These are phyloP conservation scores for Kwoniella shandongensis DNA, from an alignment of 768 basidiomycete species.

Conservation along the genomic window DNA sequence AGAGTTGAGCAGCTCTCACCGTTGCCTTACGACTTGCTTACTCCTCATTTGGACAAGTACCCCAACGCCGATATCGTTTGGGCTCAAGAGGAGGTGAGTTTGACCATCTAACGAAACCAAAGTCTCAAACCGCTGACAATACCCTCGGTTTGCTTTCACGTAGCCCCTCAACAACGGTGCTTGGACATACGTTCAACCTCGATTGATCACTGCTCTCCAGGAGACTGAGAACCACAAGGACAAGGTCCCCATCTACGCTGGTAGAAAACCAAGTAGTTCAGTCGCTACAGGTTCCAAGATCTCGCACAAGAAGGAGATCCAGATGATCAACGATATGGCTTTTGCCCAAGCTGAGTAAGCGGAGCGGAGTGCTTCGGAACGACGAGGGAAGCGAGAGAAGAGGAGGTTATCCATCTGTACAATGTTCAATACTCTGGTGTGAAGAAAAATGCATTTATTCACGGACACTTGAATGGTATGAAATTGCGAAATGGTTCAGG, in stretches of 20 bases:
- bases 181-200: constrained; percentile 93
- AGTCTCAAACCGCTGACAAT: neutral
- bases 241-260: constrained; percentile 88
- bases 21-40: constrained; percentile 94
- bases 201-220: constrained; percentile 88
- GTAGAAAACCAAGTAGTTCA: constrained; percentile 86
- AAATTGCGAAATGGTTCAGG: no score
- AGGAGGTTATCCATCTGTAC: no score
- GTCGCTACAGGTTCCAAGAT: constrained; percentile 56
- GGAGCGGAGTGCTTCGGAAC: neutral
- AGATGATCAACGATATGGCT: constrained; percentile 61
- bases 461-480: no score
- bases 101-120: neutral
- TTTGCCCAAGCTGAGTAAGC: constrained; percentile 33
- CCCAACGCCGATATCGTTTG: constrained; percentile 90
- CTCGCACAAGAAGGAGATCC: constrained; percentile 89
- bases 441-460: no score
- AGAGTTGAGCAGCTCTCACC: constrained; percentile 93
- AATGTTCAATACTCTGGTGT: no score
- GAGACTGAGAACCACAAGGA: constrained; percentile 86
- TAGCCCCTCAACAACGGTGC: constrained; percentile 94
- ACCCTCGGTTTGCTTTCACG: neutral
- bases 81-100: constrained; percentile 68
- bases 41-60: constrained; percentile 92
- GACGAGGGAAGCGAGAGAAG: neutral